phyloP scores from a whole-genome alignment of 2,329 filamentous ascomycete species.

The Fusarium pseudocircinatum region DNA sequence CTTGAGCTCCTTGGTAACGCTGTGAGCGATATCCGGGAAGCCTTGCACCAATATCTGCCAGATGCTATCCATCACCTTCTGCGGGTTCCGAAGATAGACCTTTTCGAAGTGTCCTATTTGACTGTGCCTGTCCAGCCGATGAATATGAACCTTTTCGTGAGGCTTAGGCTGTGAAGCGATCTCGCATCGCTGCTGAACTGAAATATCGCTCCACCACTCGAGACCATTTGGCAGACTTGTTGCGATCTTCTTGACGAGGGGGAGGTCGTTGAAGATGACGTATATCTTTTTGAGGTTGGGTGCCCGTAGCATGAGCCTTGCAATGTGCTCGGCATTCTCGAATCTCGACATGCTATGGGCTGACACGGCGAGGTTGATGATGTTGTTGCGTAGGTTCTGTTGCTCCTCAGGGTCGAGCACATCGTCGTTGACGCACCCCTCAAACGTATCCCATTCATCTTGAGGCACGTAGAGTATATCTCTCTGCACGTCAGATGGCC shows the following conservation, averaged over 20 bases:
- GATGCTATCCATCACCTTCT: background rate
- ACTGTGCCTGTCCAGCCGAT: background rate
- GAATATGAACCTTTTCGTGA: background rate
- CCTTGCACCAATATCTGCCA: background rate
- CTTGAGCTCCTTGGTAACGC: background rate
- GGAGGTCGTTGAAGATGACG: background rate
- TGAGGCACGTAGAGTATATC: background rate
- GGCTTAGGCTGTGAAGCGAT: background rate
- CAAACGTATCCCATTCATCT: background rate
- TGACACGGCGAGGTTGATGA: background rate
- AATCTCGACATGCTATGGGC: background rate
- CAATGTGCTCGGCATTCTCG: background rate
- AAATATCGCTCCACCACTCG: background rate
- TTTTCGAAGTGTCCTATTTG: background rate
- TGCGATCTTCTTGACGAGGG: background rate
- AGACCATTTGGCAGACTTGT: background rate
- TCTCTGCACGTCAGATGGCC: background rate
- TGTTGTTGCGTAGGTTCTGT: background rate
- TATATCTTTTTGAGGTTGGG: background rate
- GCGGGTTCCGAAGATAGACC: background rate
- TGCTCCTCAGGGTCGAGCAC: background rate
- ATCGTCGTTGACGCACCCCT: background rate
- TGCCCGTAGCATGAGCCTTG: background rate
- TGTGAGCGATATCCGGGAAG: background rate
- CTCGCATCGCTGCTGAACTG: background rate